Conservation (phyloP, 306 rosid species). For the Coriaria nepalensis region DNA sequence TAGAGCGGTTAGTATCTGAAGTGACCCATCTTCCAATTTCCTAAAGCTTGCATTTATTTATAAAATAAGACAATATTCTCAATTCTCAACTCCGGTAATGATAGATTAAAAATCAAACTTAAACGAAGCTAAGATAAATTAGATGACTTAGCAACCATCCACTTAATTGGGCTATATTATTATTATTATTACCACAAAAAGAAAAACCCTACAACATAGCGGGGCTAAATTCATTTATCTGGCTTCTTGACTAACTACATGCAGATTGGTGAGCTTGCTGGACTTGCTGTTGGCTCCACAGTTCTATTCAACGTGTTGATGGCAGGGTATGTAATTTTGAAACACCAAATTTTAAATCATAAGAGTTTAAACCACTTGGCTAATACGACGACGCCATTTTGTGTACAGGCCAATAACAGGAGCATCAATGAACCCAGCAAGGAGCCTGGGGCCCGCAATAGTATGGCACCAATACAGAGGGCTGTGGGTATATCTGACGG, state of each 20-base stretch:
- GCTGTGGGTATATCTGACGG: conserved; percentile 50
- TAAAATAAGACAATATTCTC: too few relatives aligned
- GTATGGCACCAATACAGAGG: conserved; percentile 29
- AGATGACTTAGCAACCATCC: too few relatives aligned
- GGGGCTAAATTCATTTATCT: too few relatives aligned
- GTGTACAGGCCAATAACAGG: conserved; percentile 68
- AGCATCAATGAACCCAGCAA: conserved; percentile 88
- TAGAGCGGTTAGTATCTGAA: conserved; percentile 50
- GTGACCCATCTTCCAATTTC: too few relatives aligned
- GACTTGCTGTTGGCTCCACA: conserved; percentile 67
- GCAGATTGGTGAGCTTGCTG: conserved; percentile 88
- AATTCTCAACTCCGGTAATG: too few relatives aligned
- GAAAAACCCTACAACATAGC: too few relatives aligned
- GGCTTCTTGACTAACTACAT: background rate
- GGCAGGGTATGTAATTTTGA: conserved; percentile 41
- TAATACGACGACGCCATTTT: background rate
- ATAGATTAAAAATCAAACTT: too few relatives aligned
- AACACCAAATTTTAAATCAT: background rate
- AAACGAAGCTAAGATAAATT: too few relatives aligned
- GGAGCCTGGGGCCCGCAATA: conserved; percentile 74
- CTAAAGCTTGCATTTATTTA: too few relatives aligned
- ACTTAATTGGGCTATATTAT: too few relatives aligned
- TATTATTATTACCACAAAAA: too few relatives aligned
- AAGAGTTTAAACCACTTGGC: background rate
- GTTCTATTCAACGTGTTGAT: conserved; percentile 60